A percentile compares a stretch with the other conserved stretches of the same genome.
Conservation (phyloP, 495 filamentous ascomycete genomes). For the Poronia punctata region DNA sequence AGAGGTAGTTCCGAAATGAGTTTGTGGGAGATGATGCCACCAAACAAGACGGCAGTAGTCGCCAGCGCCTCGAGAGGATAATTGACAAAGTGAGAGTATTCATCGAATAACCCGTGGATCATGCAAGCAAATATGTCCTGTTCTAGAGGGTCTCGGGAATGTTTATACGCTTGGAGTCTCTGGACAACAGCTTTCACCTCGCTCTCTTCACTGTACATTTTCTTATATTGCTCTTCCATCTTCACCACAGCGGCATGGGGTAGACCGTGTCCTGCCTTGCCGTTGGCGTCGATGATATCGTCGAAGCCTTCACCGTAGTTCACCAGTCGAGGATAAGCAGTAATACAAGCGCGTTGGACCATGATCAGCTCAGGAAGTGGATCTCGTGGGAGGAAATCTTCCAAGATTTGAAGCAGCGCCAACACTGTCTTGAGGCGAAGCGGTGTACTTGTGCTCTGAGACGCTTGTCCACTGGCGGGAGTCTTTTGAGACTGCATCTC, state of each 20-base stretch:
- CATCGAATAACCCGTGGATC: constrained; percentile 96
- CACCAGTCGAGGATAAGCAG: constrained; percentile 89
- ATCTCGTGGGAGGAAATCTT: constrained; percentile 49
- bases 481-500: constrained; percentile 58
- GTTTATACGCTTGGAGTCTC: constrained; percentile 75
- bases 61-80: constrained; percentile 92
- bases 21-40: constrained; percentile 89
- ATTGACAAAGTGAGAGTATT: constrained; percentile 89
- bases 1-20: constrained; percentile 84
- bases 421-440: constrained; percentile 80
- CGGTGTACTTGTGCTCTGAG: constrained; percentile 41
- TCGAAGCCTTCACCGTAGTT: constrained; percentile 91
- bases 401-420: constrained; percentile 68
- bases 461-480: constrained; percentile 48
- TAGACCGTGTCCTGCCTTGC: constrained; percentile 68
- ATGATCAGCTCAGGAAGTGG: constrained; percentile 44
- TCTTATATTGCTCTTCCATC: constrained; percentile 96
- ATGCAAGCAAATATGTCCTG: constrained; percentile 97
- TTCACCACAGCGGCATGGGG: constrained; percentile 70
- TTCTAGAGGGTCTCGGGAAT: constrained; percentile 70
- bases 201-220: constrained; percentile 86
- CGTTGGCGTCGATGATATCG: constrained; percentile 80
- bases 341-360: constrained; percentile 80
- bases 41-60: constrained; percentile 93
- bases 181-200: constrained; percentile 75